Percentiles rank a stretch among this genome's conserved stretches.
Evolutionary conservation across 352 stramenopile genomes (phyloP).

Genomic region (Pythium phragmiticola): DNA sequence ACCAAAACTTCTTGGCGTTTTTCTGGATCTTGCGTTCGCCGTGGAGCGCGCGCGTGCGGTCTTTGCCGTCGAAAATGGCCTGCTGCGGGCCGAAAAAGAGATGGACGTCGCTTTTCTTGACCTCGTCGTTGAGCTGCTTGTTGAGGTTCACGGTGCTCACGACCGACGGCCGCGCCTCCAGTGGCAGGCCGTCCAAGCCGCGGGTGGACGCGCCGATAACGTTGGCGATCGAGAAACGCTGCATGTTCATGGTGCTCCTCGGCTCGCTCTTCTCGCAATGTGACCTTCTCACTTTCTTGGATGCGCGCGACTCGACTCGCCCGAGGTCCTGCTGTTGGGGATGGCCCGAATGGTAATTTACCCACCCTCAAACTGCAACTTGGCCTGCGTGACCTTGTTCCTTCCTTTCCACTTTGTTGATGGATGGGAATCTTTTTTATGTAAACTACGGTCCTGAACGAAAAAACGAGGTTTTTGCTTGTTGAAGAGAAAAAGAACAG

Average conservation of each 20-base stretch:
- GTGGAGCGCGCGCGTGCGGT: constrained; percentile 82
- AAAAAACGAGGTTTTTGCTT: constrained; percentile 1
- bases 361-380: constrained; percentile 12
- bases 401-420: neutral
- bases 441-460: constrained; percentile 1
- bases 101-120: constrained; percentile 63
- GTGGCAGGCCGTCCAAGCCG: constrained; percentile 29
- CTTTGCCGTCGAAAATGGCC: constrained; percentile 65
- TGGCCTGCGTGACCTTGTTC: constrained; percentile 1
- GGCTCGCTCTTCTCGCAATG: neutral
- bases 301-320: constrained; percentile 2
- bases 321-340: neutral
- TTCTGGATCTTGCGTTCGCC: constrained; percentile 87
- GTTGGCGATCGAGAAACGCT: constrained; percentile 79
- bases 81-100: constrained; percentile 81
- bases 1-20: constrained; percentile 76
- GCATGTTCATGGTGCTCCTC: constrained; percentile 38
- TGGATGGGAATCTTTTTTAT: neutral
- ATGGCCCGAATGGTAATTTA: constrained; percentile 11
- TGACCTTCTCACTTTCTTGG: constrained; percentile 4
- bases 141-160: constrained; percentile 69
- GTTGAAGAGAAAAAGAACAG: constrained; percentile 25
- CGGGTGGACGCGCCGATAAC: constrained; percentile 46
- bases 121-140: constrained; percentile 65
- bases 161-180: constrained; percentile 58